Base-by-base conservation (phyloP, 2,329 filamentous ascomycete genomes). In the Thermomyces lanuginosus region DNA sequence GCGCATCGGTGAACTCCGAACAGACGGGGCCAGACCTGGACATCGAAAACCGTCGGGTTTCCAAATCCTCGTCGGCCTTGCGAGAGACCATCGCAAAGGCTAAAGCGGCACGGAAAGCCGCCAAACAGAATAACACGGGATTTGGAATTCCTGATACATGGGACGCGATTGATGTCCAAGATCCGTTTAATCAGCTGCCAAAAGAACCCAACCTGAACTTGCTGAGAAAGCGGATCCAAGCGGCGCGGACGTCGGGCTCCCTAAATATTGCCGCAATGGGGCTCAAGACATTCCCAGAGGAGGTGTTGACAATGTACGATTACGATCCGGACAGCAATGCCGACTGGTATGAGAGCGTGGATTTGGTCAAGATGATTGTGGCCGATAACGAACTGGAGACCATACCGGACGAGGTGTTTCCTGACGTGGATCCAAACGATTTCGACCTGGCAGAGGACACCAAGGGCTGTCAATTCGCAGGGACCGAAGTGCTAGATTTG, bases 1-100 rank as follows among this genome's bases (percentile, higher is more conserved):
- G 39, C 13, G 42, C 43, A 23, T 47, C 46, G 8, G 29, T 43
- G 4, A 23, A 18, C 7, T 42, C 40, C 10, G 48, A 51, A 13
- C 39, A 42, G n/a, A 33, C 40, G n/a, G 35, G 40, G 1, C 37
- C 38, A 7, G 46, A 50, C 24, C 36, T 44, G 15, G 45, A 48
- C 22, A 27, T 27, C 12, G 53, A 58, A 31, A 43, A 51, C 8
- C 47, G 51, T 18, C 66, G 59, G 31, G 49, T 50, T 1, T 53
- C 59, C 4, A 89, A 79, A 41, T 83, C 83, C 0, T 93, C 86
- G 0, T 61, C 68, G 9, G 75, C 83, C 1, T 56, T 98, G 8
- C 72, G 89, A 17, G 82, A 93, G 27, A 84, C 89, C 28, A 93
- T 95, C 36, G 82, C 84, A 19, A 86, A 84, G 41, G 86, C 89